A percentile compares a stretch with the other conserved stretches of the same genome.
Evolutionary conservation across 257 asterid genomes (phyloP).

Genomic region (Asclepias syriaca): DNA sequence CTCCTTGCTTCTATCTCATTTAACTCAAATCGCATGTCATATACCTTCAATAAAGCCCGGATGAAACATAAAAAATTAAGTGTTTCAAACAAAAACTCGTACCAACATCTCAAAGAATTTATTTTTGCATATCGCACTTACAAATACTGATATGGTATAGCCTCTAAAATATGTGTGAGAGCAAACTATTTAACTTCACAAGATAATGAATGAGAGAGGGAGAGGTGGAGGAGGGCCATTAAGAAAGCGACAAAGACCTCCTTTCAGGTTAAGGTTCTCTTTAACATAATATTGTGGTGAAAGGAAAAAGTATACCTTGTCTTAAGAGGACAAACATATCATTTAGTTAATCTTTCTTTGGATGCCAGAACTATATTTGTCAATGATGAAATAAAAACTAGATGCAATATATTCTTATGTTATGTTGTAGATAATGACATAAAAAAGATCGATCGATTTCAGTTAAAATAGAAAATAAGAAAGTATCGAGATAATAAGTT

Average conservation of each 20-base stretch:
- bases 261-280: neutral
- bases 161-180: neutral
- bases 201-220: neutral
- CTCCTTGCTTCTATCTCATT: conserved; percentile 97
- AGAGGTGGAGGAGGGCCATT: neutral
- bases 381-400: neutral
- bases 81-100: neutral
- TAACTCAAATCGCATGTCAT: conserved; percentile 95
- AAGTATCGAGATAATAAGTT: neutral
- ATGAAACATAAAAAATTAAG: neutral
- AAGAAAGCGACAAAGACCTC: neutral
- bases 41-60: conserved; percentile 51
- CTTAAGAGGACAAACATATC: neutral
- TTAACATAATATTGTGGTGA: neutral
- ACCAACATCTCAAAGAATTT: neutral
- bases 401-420: neutral
- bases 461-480: neutral
- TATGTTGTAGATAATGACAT: neutral
- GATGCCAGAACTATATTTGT: neutral
- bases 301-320: neutral
- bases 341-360: neutral
- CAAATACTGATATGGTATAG: neutral
- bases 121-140: neutral
- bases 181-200: neutral
- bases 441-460: neutral